These are phyloP conservation scores for Coccomyxa sp. DNA, from an alignment of 139 green algal species.

Conservation along the genomic window DNA sequence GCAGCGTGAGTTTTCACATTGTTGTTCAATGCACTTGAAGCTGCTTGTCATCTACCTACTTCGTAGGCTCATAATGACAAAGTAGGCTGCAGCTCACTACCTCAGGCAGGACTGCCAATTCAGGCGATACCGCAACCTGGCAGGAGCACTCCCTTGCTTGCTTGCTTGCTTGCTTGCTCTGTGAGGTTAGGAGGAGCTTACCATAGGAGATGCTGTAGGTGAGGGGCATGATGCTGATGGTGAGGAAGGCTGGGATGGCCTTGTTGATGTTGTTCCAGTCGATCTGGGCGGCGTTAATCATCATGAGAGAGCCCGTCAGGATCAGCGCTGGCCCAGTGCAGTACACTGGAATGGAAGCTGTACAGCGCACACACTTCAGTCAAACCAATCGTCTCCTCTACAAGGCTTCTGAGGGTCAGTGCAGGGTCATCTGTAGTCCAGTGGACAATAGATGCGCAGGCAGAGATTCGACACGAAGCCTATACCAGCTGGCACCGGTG, in stretches of 20 bases:
- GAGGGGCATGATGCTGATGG: conserved; percentile 74
- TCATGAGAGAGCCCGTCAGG: conserved; percentile 62
- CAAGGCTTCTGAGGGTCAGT: too few species aligned
- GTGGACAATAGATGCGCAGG: too few species aligned
- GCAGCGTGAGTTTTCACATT: neutral
- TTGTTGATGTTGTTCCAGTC: conserved; percentile 49
- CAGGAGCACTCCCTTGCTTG: too few species aligned
- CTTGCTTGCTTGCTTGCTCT: neutral
- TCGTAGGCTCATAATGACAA: neutral
- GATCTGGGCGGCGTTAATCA: conserved; percentile 40
- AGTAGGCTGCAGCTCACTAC: neutral
- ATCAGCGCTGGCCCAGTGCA: conserved; percentile 77
- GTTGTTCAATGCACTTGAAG: too few species aligned
- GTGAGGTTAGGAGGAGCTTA: neutral
- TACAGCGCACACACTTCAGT: neutral
- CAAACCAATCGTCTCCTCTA: too few species aligned
- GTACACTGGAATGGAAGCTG: conserved; percentile 75
- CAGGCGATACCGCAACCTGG: neutral
- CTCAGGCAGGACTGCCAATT: neutral
- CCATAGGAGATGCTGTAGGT: conserved; percentile 65
- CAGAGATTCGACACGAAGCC: too few species aligned
- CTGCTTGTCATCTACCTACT: too few species aligned
- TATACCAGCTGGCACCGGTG: too few species aligned
- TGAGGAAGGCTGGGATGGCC: conserved; percentile 73
- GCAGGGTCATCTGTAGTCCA: too few species aligned